phyloP scores from a whole-genome alignment of 208 protist species.

The Perkinsela sp. region DNA sequence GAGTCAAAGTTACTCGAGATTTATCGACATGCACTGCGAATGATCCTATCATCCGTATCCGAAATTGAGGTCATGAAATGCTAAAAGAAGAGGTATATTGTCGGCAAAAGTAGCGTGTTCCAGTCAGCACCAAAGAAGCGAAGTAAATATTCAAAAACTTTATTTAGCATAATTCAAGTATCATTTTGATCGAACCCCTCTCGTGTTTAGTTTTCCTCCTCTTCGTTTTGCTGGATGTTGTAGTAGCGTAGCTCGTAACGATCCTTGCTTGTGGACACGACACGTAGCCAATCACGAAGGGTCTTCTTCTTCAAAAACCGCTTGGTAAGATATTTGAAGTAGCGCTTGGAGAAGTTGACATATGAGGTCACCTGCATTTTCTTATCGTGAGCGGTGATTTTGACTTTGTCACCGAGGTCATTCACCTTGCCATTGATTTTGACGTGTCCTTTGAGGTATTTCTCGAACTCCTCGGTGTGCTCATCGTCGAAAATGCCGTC shows the following conservation, averaged over 20 bases:
- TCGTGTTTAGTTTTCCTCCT: constrained; percentile 15
- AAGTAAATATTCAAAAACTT: too few relatives aligned
- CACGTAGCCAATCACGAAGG: constrained; percentile 84
- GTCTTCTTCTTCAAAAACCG: constrained; percentile 95
- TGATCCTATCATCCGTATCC: too few relatives aligned
- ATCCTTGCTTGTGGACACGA: constrained; percentile 73
- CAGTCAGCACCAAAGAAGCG: too few relatives aligned
- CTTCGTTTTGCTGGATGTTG: constrained; percentile 79
- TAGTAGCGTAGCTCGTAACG: constrained; percentile 92
- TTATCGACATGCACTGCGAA: too few relatives aligned
- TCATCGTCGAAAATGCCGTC: constrained; percentile 43
- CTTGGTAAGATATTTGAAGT: constrained; percentile 97
- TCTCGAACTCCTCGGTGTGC: constrained; percentile 59
- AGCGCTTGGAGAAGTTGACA: constrained; percentile 88
- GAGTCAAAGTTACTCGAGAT: too few relatives aligned
- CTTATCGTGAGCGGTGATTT: constrained; percentile 45
- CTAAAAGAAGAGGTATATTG: too few relatives aligned
- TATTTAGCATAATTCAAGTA: too few relatives aligned
- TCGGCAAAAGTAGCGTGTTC: too few relatives aligned
- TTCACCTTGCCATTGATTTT: constrained; percentile 93
- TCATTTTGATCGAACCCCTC: too few relatives aligned
- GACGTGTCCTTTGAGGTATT: constrained; percentile 81
- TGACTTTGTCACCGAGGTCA: constrained; percentile 78
- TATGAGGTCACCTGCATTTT: constrained; percentile 58
- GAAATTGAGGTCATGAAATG: too few relatives aligned